Conservation (phyloP, 805 yeast species). For the Zygoascus biomembranicola region DNA sequence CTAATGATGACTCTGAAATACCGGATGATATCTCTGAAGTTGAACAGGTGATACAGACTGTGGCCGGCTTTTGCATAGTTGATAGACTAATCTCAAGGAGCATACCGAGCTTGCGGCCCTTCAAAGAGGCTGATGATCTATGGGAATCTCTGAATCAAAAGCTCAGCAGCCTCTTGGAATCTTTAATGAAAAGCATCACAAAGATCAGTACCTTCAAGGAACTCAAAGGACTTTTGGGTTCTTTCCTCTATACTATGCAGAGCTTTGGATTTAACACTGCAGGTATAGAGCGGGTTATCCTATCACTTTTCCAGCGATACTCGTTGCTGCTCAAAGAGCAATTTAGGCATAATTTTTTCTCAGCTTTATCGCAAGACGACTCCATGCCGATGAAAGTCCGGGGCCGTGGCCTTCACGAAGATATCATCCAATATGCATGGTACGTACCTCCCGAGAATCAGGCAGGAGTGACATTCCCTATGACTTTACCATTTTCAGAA, state of each 20-base stretch:
- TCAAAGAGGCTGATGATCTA: conserved; percentile 57
- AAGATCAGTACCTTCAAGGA: conserved; percentile 34
- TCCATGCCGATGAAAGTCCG: conserved; percentile 78
- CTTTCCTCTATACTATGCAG: conserved; percentile 68
- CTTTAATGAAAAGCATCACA: conserved; percentile 32
- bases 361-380: conserved; percentile 66
- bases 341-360: conserved; percentile 54
- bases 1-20: conserved; percentile 21
- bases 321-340: conserved; percentile 46
- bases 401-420: conserved; percentile 49
- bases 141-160: conserved; percentile 58
- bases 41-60: conserved; percentile 30
- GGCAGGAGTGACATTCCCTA: conserved; percentile 36
- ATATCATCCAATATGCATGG: conserved; percentile 63
- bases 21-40: conserved; percentile 40
- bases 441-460: conserved; percentile 40
- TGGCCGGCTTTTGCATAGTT: conserved; percentile 68
- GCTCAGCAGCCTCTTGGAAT: conserved; percentile 20
- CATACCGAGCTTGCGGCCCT: conserved; percentile 55
- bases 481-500: conserved; percentile 78
- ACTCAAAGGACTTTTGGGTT: conserved; percentile 57
- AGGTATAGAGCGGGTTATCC: conserved; percentile 53
- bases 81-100: conserved; percentile 58
- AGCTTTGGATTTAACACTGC: conserved; percentile 54
- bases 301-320: conserved; percentile 50